phyloP scores from a whole-genome alignment of 1,284 basidiomycete genomes.

The Leccinum subfulvum region DNA sequence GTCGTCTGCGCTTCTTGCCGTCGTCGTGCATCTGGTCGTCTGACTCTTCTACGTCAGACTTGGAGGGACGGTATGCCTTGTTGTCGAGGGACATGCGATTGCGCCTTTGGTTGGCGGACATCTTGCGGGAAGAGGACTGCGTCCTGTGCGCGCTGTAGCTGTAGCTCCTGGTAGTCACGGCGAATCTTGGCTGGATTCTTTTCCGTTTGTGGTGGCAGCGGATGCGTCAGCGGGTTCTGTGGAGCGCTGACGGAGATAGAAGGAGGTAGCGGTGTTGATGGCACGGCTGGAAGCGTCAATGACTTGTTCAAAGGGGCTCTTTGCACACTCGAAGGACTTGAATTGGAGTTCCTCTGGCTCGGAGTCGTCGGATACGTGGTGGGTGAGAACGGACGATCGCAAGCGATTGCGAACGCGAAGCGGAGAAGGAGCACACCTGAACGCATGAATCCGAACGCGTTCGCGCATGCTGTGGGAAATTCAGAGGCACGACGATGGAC shows the following conservation, averaged over 20 bases:
- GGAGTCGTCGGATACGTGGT: constrained; percentile 61
- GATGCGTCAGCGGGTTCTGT: constrained; percentile 45
- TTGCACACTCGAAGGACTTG: constrained; percentile 43
- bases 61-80: constrained; percentile 70
- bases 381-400: constrained; percentile 38
- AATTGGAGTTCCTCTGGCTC: constrained; percentile 53
- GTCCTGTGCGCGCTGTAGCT: constrained; percentile 35
- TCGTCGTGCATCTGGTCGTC: constrained; percentile 61
- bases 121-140: constrained; percentile 26
- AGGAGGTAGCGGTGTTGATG: constrained; percentile 48
- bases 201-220: constrained; percentile 36
- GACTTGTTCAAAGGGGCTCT: constrained; percentile 62
- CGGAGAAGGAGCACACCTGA: background rate
- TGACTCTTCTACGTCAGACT: constrained; percentile 58
- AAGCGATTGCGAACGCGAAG: background rate
- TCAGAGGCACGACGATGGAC: background rate
- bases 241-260: constrained; percentile 59
- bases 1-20: constrained; percentile 50
- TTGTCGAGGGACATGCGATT: constrained; percentile 71
- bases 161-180: constrained; percentile 44
- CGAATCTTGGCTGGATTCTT: constrained; percentile 50
- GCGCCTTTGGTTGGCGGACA: constrained; percentile 42
- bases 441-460: background rate
- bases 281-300: constrained; percentile 53
- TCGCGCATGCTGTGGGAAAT: background rate